These are phyloP conservation scores for Arthonia radiata DNA, from an alignment of 495 filamentous ascomycete genomes.

Conservation along the genomic window DNA sequence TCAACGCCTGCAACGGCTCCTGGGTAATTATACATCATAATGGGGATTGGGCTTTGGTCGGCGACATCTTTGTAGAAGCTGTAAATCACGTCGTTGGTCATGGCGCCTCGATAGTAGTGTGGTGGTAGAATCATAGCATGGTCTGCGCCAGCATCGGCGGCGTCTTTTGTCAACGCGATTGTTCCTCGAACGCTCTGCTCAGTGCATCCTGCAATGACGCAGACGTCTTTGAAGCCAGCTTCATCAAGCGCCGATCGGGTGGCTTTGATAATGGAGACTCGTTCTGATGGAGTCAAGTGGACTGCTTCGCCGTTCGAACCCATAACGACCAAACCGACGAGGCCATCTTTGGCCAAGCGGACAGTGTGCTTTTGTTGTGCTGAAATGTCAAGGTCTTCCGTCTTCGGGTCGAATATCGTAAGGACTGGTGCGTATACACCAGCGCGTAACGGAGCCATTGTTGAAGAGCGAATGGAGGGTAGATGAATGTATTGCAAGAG, in stretches of 20 bases:
- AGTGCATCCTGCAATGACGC: constrained; percentile 58
- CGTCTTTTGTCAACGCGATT: constrained; percentile 44
- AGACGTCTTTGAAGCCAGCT: constrained; percentile 48
- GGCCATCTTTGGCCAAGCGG: constrained; percentile 56
- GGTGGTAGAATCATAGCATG: constrained; percentile 58
- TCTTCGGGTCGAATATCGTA: constrained; percentile 66
- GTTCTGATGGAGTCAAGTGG: constrained; percentile 53
- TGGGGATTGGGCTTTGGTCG: constrained; percentile 44
- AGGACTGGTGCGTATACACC: constrained; percentile 79
- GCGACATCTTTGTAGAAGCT: constrained; percentile 58
- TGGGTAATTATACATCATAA: constrained; percentile 83
- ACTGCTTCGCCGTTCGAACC: constrained; percentile 79
- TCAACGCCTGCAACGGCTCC: constrained; percentile 79
- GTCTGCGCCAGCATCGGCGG: constrained; percentile 46
- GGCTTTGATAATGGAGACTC: constrained; percentile 46
- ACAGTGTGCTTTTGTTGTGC: constrained; percentile 60
- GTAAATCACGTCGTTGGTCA: constrained; percentile 52
- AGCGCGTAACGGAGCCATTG: constrained; percentile 49
- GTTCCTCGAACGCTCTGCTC: constrained; percentile 60
- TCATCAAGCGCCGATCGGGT: constrained; percentile 64
- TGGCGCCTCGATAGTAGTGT: constrained; percentile 57
- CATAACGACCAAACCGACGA: constrained; percentile 68
- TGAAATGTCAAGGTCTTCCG: constrained; percentile 60
- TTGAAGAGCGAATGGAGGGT: too few relatives aligned
- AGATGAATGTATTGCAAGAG: too few relatives aligned